Base-by-base conservation (phyloP, 768 basidiomycete species). In the Xanthoconium purpureum region DNA sequence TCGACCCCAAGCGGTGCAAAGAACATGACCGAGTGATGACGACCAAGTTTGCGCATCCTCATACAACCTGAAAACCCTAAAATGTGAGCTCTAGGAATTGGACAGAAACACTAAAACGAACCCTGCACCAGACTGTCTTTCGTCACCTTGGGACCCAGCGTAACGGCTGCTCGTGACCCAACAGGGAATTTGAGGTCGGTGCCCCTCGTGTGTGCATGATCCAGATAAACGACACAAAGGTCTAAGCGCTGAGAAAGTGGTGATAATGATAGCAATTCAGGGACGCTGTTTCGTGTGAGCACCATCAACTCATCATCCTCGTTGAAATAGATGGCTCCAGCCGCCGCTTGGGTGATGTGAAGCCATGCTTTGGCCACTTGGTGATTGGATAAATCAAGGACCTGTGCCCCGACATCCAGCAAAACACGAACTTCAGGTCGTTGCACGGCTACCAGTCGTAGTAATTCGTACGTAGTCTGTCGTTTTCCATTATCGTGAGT, bases 341-440 rank as follows among this genome's bases (percentile, higher is more conserved):
- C 32, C 3, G 53, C 47, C 14, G 52, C 48, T 0, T 9, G 13
- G 24, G 44, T 47, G 33, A 62, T 53, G 15, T 47, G 18, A 3
- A 83, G 70, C 83, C 82, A 84, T 24, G 24, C 24, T 4, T 24
- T 4, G 24, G 24, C 24, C 24, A 24, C 24, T 24, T 24, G 24
- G 24, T 6, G 58, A 49, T 81, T 83, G 17, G 67, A 63, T 52
- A 78, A 58, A 42, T 83, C 81, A 5, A 83, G 70, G 52, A 83
- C 77, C 59, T 83, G 82, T 0, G 82, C 80, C 0, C 82, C 82
- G 9, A 83, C 78, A 50, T 84, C 82, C 5, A 83, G 63, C 24
- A 83, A 63, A 14, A 83, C 78, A 37, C 72, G 71, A 14, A 82
- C 68, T 13, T 67, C 59, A 0, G 75, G 75, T 1, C 48, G 48